These are phyloP conservation scores for Metschnikowia cubensis DNA, from an alignment of 805 yeast species.

Conservation along the genomic window DNA sequence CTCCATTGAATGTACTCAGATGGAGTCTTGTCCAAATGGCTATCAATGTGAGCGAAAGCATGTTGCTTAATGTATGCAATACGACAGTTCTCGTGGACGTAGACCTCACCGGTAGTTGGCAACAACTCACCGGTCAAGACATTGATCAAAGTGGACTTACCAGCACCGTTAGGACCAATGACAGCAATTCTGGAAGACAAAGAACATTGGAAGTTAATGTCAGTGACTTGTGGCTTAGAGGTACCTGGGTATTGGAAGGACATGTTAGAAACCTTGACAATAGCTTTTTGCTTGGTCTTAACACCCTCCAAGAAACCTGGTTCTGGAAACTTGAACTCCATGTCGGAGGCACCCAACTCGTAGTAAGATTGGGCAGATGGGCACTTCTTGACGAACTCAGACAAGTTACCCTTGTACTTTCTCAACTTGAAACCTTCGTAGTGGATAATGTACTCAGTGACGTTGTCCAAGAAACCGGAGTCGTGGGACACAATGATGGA, in stretches of 20 bases:
- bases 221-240: slow-evolving; percentile 84
- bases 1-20: slow-evolving; percentile 99
- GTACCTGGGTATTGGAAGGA: slow-evolving; percentile 99
- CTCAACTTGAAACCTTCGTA: slow-evolving; percentile 99
- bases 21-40: slow-evolving; percentile 98
- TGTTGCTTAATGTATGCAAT: slow-evolving; percentile 99
- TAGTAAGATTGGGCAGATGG: slow-evolving; percentile 98
- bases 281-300: slow-evolving; percentile 99
- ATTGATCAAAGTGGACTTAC: slow-evolving; percentile 98
- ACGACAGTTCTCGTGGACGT: slow-evolving; percentile 99
- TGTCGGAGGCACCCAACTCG: slow-evolving; percentile 97
- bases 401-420: slow-evolving; percentile 99
- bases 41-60: slow-evolving; percentile 99
- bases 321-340: slow-evolving; percentile 97
- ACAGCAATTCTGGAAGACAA: slow-evolving; percentile 99
- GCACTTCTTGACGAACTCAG: slow-evolving; percentile 97
- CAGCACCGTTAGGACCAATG: slow-evolving; percentile 99
- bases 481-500: slow-evolving; percentile 99
- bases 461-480: slow-evolving; percentile 98
- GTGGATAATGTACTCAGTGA: slow-evolving; percentile 97
- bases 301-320: slow-evolving; percentile 99
- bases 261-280: slow-evolving; percentile 96
- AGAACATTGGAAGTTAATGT: slow-evolving; percentile 97
- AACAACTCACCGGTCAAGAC: slow-evolving; percentile 99
- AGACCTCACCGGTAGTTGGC: slow-evolving; percentile 98